phyloP scores from a whole-genome alignment of 352 stramenopile genomes.

The Thalassiosira livingstoniorum region DNA sequence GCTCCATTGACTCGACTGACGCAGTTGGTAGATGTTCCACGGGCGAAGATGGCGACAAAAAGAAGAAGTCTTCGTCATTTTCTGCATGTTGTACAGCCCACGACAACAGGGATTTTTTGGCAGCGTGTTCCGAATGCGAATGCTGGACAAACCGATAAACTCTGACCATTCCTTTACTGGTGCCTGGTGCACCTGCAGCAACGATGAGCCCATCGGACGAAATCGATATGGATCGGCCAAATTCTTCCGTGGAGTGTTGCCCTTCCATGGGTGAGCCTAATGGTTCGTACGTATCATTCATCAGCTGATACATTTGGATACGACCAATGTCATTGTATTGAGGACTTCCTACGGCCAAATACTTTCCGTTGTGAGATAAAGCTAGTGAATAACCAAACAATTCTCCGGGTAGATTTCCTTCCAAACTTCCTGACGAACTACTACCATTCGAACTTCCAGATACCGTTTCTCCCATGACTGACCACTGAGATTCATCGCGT shows the following conservation, averaged over 20 bases:
- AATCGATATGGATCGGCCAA: not conserved
- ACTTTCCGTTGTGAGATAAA: not conserved
- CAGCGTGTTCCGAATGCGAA: too few relatives aligned
- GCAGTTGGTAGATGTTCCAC: too few relatives aligned
- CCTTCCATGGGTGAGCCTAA: not conserved
- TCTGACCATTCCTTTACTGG: not conserved
- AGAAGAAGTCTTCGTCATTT: too few relatives aligned
- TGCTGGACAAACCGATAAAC: too few relatives aligned
- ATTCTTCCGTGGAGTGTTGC: not conserved
- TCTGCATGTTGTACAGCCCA: too few relatives aligned
- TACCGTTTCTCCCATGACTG: not conserved
- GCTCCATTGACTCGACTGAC: not conserved
- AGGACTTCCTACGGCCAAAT: not conserved
- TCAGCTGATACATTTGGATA: not conserved
- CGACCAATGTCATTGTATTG: not conserved
- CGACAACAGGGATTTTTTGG: too few relatives aligned
- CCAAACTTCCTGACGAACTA: too few relatives aligned
- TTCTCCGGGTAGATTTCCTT: not conserved
- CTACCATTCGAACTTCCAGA: too few relatives aligned
- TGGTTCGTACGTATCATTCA: not conserved
- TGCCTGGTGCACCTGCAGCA: not conserved
- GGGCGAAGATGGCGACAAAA: too few relatives aligned
- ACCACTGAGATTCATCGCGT: not conserved
- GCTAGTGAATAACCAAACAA: not conserved
- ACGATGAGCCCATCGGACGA: not conserved